phyloP scores from a whole-genome alignment of 2,329 filamentous ascomycete genomes.

The Dactylellina drechsleri region DNA sequence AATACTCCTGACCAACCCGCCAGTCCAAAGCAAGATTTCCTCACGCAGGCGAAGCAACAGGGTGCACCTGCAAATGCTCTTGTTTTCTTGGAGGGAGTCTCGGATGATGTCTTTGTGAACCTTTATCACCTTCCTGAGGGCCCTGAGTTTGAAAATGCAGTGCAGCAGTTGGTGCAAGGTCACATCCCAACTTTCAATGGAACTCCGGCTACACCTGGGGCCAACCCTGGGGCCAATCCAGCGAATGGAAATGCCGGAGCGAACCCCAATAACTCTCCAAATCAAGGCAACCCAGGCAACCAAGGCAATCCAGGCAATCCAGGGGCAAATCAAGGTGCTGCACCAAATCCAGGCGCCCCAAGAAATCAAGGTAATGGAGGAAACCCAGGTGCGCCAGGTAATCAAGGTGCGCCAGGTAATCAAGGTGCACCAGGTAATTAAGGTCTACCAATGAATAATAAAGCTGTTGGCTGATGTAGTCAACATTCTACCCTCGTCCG shows the following conservation, averaged over 20 bases:
- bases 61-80: background rate
- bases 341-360: background rate
- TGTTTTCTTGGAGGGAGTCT: background rate
- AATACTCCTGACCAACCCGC: background rate
- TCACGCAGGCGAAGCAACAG: conserved; percentile 6
- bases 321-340: background rate
- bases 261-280: background rate
- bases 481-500: too few species aligned
- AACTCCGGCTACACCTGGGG: background rate
- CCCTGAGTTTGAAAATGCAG: conserved; percentile 3
- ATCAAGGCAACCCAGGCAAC: background rate
- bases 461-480: too few species aligned
- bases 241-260: background rate
- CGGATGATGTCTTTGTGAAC: background rate
- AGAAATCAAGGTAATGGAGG: background rate
- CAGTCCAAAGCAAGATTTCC: conserved; percentile 11
- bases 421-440: background rate
- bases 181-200: conserved; percentile 1
- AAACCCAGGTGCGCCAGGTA: background rate
- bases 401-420: background rate
- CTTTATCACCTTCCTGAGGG: conserved; percentile 8
- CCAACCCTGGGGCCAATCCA: background rate
- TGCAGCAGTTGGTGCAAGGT: conserved; percentile 1
- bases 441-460: background rate
- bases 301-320: background rate